Evolutionary conservation across 441 rosid genomes (phyloP).

Genomic region (California macrophylla): DNA sequence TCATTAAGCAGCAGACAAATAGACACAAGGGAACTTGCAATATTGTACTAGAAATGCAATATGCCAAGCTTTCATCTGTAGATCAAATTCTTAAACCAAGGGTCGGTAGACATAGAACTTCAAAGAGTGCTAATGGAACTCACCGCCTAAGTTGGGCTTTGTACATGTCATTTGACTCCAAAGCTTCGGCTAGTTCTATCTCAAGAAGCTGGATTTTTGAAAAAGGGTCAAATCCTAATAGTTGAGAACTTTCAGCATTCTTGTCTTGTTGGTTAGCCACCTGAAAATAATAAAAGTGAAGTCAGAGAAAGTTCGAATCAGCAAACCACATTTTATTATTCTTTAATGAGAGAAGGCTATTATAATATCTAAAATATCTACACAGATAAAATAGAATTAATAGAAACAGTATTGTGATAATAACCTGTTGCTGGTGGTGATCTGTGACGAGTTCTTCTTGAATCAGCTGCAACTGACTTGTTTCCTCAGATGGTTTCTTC

Average conservation of each 20-base stretch:
- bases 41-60: neutral
- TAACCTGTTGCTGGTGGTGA: conserved; percentile 16
- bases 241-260: conserved; percentile 16
- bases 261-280: conserved; percentile 13
- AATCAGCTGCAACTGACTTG: conserved; percentile 13
- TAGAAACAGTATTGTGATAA: neutral
- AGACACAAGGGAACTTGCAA: neutral
- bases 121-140: conserved; percentile 5
- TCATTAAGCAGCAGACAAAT: neutral
- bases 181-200: conserved; percentile 26
- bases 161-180: conserved; percentile 26
- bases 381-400: neutral
- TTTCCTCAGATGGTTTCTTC: conserved; percentile 14
- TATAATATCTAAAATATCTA: neutral
- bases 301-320: neutral
- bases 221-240: conserved; percentile 30
- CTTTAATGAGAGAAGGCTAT: neutral
- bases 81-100: neutral
- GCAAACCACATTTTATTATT: neutral
- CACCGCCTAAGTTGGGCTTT: conserved; percentile 33
- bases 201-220: conserved; percentile 39
- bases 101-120: neutral
- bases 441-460: neutral
- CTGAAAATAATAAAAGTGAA: conserved; percentile 19
- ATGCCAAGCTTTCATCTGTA: neutral